Base-by-base conservation (phyloP, 1,139 yeast species). In the Zygoascus sp. region DNA sequence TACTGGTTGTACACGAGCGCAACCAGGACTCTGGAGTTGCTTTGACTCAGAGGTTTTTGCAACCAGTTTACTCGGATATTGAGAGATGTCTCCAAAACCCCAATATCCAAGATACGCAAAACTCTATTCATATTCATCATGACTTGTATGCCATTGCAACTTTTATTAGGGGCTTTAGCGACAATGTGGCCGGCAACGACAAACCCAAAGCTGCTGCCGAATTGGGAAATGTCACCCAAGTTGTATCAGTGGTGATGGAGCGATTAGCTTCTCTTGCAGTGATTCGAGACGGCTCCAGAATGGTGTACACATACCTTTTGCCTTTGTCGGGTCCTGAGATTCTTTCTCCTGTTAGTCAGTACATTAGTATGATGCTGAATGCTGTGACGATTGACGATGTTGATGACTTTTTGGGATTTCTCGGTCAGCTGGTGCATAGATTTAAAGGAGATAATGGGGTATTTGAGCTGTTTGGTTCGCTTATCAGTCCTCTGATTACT, bases 71-170 rank as follows among this genome's bases (percentile, higher is more conserved):
- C 61, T 70, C 75, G 15, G 83, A 79, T 53, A 72, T 92, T 54
- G 95, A 90, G 63, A 69, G 69, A 19, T 76, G 79, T 30, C 59
- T 73, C 1, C 51, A 48, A 8, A 23, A 22, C 13, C 32, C 40
- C 2, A 42, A 45, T 36, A 42, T 46, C 22, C 74, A 73, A 49
- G 71, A 69, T 28, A 68, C 74, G 19, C 72, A 74, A 42, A 61
- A 76, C 32, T 74, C 83, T 3, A 66, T 86, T 42, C 94, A 88
- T 62, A 82, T 89, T 2, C 96, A 92, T 63, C 97, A 92, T 63
- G 76, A 83, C 36, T 68, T 94, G 42, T 79, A 87, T 80, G 92
- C 97, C 0, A 78, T 92, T 46, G 97, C 97, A 32, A 87, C 96
- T 0, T 76, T 90, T 59, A 85, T 90, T 2, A 77, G 92, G 60